These are phyloP conservation scores for Syzygium syzygioides DNA, from an alignment of 441 rosid genomes.

Conservation along the genomic window DNA sequence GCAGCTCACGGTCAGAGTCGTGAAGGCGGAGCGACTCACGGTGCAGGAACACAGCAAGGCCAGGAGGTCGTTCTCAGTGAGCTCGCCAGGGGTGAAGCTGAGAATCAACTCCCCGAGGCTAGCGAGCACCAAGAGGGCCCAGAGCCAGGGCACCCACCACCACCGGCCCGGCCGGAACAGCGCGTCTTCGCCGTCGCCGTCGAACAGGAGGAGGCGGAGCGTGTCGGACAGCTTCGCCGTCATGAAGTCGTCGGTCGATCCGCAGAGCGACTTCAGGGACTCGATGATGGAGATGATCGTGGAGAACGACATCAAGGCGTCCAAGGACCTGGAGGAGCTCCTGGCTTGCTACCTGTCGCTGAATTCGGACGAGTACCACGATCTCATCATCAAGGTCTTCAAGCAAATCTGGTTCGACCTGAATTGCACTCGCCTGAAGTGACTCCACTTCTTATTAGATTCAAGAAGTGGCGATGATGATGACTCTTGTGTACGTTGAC, in stretches of 20 bases:
- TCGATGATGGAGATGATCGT: conserved; percentile 14
- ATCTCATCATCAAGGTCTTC: conserved; percentile 6
- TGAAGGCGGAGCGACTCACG: neutral
- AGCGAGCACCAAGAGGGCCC: neutral
- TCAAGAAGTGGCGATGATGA: neutral
- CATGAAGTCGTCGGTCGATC: conserved; percentile 6
- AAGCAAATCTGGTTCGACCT: conserved; percentile 11
- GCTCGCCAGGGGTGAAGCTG: neutral
- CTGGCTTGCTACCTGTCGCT: conserved; percentile 6
- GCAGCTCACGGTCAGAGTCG: neutral
- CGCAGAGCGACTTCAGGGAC: conserved; percentile 11
- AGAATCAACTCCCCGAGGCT: neutral
- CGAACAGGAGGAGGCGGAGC: neutral
- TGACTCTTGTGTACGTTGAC: neutral
- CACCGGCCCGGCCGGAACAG: neutral
- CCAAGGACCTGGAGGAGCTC: conserved; percentile 12
- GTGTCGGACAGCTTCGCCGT: conserved; percentile 6
- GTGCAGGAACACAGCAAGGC: neutral
- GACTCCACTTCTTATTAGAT: neutral
- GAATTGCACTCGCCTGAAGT: neutral
- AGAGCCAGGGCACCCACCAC: neutral
- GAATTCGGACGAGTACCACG: conserved; percentile 7
- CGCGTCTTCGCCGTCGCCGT: neutral
- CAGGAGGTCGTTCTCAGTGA: neutral
- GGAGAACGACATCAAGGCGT: conserved; percentile 8